phyloP scores from a whole-genome alignment of 2,329 filamentous ascomycete genomes.

The Paraphoma sp. region DNA sequence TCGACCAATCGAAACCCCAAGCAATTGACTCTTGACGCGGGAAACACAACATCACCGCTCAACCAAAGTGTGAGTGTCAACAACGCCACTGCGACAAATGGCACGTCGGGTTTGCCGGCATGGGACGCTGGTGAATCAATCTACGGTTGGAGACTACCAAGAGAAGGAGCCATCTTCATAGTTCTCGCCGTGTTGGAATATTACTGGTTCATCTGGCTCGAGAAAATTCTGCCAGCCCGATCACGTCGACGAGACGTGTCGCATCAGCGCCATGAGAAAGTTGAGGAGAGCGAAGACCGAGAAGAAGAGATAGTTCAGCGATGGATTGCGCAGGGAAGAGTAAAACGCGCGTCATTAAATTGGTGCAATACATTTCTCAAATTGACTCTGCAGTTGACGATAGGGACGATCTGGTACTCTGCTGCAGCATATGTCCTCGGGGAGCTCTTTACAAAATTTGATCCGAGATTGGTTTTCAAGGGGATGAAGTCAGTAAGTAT shows the following conservation, averaged over 20 bases:
- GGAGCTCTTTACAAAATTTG: slow-evolving; percentile 4
- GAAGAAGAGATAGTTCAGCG: slow-evolving; percentile 25
- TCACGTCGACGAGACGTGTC: not conserved
- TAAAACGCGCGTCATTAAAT: slow-evolving; percentile 18
- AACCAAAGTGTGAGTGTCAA: not conserved
- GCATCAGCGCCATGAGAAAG: slow-evolving; percentile 1
- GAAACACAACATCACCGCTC: not conserved
- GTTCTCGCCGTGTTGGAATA: slow-evolving; percentile 14
- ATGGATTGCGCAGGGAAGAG: slow-evolving; percentile 22
- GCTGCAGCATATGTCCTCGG: slow-evolving; percentile 4
- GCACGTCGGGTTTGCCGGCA: not conserved
- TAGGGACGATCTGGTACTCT: slow-evolving; percentile 8
- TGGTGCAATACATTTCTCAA: slow-evolving; percentile 24
- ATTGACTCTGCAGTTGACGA: slow-evolving; percentile 18
- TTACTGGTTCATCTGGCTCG: slow-evolving; percentile 18
- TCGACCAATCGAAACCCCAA: not conserved
- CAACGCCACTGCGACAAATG: not conserved
- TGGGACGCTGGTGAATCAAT: slow-evolving; percentile 4
- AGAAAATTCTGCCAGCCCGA: slow-evolving; percentile 17
- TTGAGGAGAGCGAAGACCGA: slow-evolving; percentile 14
- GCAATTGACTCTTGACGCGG: not conserved
- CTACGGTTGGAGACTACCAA: slow-evolving; percentile 10
- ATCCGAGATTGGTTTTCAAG: not conserved
- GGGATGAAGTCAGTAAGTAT: slow-evolving; percentile 6
- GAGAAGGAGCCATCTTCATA: slow-evolving; percentile 1